phyloP scores from a whole-genome alignment of 305 asterid species.

The Euphrasia arctica region DNA sequence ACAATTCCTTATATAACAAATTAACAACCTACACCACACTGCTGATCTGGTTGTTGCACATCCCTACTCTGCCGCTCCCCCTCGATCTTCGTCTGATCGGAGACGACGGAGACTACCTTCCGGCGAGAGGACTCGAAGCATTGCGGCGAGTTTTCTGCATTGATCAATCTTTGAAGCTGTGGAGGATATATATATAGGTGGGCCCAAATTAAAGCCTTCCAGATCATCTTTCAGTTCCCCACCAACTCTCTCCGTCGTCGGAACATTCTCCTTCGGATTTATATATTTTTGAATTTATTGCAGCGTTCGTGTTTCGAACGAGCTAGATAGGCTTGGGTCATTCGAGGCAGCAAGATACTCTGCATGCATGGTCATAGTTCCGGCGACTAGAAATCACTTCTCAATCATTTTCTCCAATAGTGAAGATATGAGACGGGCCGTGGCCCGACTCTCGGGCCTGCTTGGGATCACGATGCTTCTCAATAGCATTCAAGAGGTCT shows the following conservation, averaged over 20 bases:
- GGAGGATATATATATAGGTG: too few relatives aligned
- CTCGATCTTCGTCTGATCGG: neutral
- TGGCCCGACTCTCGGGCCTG: slow-evolving; percentile 38
- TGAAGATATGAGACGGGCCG: slow-evolving; percentile 53
- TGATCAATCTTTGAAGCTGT: too few relatives aligned
- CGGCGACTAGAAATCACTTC: too few relatives aligned
- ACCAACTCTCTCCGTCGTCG: too few relatives aligned
- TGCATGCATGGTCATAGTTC: too few relatives aligned
- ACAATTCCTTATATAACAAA: too few relatives aligned
- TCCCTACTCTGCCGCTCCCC: neutral
- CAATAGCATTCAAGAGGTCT: slow-evolving; percentile 50
- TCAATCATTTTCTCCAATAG: too few relatives aligned
- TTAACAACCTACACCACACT: too few relatives aligned
- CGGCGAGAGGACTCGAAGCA: neutral
- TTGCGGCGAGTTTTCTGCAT: neutral
- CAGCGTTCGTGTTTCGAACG: slow-evolving; percentile 83
- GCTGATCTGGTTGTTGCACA: too few relatives aligned
- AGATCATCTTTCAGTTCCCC: too few relatives aligned
- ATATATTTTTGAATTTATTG: neutral
- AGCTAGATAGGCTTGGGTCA: slow-evolving; percentile 62
- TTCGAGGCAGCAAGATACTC: slow-evolving; percentile 65
- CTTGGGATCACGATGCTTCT: slow-evolving; percentile 59
- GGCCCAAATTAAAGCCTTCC: too few relatives aligned
- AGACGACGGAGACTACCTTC: neutral
- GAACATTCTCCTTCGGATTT: too few relatives aligned